Base-by-base conservation (phyloP, 768 basidiomycete species). In the Artomyces pyxidatus region DNA sequence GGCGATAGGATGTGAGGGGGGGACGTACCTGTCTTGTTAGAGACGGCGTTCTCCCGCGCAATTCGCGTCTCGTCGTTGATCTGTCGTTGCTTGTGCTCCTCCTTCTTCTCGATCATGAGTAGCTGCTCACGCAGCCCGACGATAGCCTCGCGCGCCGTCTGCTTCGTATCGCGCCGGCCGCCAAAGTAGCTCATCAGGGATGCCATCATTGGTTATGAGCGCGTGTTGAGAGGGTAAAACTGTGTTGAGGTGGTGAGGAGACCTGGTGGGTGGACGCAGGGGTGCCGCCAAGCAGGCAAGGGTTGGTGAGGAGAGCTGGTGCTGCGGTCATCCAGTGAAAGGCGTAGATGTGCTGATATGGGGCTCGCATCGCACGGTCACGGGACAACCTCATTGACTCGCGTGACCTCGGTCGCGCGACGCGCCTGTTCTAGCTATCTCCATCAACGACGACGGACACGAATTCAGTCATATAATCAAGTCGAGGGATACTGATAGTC, bases 31-130 rank as follows among this genome's bases (percentile, higher is more conserved):
- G 81, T 67, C 73, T 95, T 95, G 67, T 97, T 98, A 45, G 85
- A 80, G 42, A 95, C 89, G 39, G 91, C 94, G 65, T 97, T 96
- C 27, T 84, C 80, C 65, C 78, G 85, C 14, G 96, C 96, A 71
- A 90, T 95, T 76, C 83, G 83, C 59, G 81, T 57, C 61, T 98
- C 95, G 55, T 96, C 92, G 46, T 95, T 92, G 56, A 96, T 88
- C 81, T 94, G 92, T 80, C 88, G 93, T 76, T 87, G 85, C 53
- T 97, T 71, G 67, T 89, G 76, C 66, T 98, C 95, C 72, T 97
- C 96, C 75, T 95, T 97, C 90, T 97, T 99, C 80, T 97, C 93
- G 58, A 98, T 82, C 83, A 95, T 87, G 69, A 90, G 81, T 54
- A 97, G 77, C 65, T 98, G 93, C 69, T 95, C 86, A 61, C 95